A percentile compares a stretch with the other conserved stretches of the same genome.
These are phyloP conservation scores for Harrya chromipes DNA, from an alignment of 768 basidiomycete species.

Conservation along the genomic window DNA sequence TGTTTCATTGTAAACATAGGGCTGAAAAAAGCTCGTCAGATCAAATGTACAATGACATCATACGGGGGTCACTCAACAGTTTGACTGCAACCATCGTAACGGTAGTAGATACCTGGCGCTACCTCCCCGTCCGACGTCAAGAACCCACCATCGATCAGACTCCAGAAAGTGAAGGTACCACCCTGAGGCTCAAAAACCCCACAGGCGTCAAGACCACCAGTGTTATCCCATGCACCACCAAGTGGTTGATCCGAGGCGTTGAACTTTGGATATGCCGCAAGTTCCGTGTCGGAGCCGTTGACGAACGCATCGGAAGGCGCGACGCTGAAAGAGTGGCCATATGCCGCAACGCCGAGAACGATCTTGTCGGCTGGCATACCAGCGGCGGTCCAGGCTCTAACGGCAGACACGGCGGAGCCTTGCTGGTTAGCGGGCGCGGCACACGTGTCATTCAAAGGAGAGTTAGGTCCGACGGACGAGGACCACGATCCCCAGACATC, in stretches of 20 bases:
- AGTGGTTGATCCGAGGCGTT: slow-evolving; percentile 39
- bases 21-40: slow-evolving; percentile 38
- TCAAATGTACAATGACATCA: neutral
- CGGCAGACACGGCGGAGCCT: slow-evolving; percentile 74
- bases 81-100: slow-evolving; percentile 67
- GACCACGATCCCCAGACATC: slow-evolving; percentile 56
- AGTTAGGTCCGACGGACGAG: slow-evolving; percentile 67
- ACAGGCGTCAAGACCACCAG: slow-evolving; percentile 49
- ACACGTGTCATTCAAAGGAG: slow-evolving; percentile 79
- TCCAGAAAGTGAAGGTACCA: slow-evolving; percentile 60
- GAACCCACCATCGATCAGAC: slow-evolving; percentile 55
- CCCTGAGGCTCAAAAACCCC: slow-evolving; percentile 44
- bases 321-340: slow-evolving; percentile 71
- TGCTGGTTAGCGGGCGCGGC: slow-evolving; percentile 50
- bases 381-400: slow-evolving; percentile 69
- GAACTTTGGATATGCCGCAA: slow-evolving; percentile 51
- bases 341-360: slow-evolving; percentile 77
- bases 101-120: slow-evolving; percentile 47
- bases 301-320: slow-evolving; percentile 36
- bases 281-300: slow-evolving; percentile 29
- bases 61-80: slow-evolving; percentile 47
- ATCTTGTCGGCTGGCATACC: slow-evolving; percentile 70
- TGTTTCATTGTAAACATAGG: slow-evolving; percentile 59
- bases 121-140: slow-evolving; percentile 32
- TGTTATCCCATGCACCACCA: slow-evolving; percentile 58